phyloP scores from a whole-genome alignment of 495 filamentous ascomycete species.

The Neurospora sp. region DNA sequence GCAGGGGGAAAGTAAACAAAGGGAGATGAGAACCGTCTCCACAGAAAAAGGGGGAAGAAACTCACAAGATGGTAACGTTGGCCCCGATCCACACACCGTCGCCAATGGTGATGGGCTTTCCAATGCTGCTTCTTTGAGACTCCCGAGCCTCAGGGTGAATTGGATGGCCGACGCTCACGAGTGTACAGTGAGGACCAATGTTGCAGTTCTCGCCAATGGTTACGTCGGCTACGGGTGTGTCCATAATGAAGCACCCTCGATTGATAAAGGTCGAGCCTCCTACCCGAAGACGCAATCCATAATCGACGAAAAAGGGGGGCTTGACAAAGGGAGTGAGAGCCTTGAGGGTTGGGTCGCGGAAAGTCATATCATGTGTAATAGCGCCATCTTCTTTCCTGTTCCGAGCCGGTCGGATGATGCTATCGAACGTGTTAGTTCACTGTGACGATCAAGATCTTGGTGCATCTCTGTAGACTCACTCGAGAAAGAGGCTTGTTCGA shows the following conservation, averaged over 20 bases:
- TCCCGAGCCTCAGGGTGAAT: constrained; percentile 16
- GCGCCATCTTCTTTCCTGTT: constrained; percentile 12
- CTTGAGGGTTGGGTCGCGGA: constrained; percentile 18
- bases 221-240: constrained; percentile 28
- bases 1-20: constrained; percentile 1
- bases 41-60: not conserved
- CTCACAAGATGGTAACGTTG: constrained; percentile 36
- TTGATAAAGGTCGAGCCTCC: constrained; percentile 27
- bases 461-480: constrained; percentile 13
- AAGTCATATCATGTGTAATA: constrained; percentile 26
- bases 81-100: constrained; percentile 45
- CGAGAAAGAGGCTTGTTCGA: constrained; percentile 21
- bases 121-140: constrained; percentile 18
- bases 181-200: constrained; percentile 25
- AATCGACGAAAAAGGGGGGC: constrained; percentile 26
- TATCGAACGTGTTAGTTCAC: not conserved
- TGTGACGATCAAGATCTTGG: not conserved
- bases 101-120: constrained; percentile 23
- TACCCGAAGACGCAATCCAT: constrained; percentile 23
- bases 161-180: constrained; percentile 20
- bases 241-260: constrained; percentile 25
- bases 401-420: constrained; percentile 24
- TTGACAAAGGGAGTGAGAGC: constrained; percentile 26
- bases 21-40: not conserved
- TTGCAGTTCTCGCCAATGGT: constrained; percentile 24